phyloP scores from a whole-genome alignment of 2,329 filamentous ascomycete species.

The Neoarthrinium moseri region DNA sequence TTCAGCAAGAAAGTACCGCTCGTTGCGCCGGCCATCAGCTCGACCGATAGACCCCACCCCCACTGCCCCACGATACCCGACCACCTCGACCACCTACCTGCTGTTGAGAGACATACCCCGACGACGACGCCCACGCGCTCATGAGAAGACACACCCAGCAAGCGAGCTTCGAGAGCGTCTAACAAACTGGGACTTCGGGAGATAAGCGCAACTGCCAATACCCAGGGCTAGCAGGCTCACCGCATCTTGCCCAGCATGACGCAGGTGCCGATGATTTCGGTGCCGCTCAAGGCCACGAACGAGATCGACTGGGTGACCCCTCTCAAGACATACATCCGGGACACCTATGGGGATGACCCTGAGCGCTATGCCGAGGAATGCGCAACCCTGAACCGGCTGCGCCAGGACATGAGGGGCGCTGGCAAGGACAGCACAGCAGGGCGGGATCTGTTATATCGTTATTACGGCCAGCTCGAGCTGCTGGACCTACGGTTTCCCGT shows the following conservation, averaged over 20 bases:
- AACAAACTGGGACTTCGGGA: background rate
- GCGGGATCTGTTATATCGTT: slow-evolving; percentile 89
- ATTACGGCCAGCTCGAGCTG: slow-evolving; percentile 95
- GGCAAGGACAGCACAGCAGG: slow-evolving; percentile 95
- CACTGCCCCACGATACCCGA: slow-evolving; percentile 3
- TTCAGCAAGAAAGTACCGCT: background rate
- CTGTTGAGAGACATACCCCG: background rate
- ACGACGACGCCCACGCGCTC: background rate
- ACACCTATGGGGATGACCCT: slow-evolving; percentile 94
- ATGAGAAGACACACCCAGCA: background rate
- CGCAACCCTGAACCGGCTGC: slow-evolving; percentile 85
- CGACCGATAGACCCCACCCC: slow-evolving; percentile 1
- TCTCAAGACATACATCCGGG: slow-evolving; percentile 88
- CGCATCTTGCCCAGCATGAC: slow-evolving; percentile 53
- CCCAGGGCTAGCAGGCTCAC: background rate
- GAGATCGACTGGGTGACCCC: slow-evolving; percentile 97
- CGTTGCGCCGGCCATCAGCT: too few relatives aligned
- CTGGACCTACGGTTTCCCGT: slow-evolving; percentile 94
- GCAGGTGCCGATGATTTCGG: slow-evolving; percentile 92
- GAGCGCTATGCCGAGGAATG: slow-evolving; percentile 96
- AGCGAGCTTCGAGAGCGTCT: background rate
- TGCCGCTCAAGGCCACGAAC: slow-evolving; percentile 89
- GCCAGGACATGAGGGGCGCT: slow-evolving; percentile 97
- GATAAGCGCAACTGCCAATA: background rate
- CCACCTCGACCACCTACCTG: background rate